Percentiles rank a stretch among this genome's conserved stretches.
Evolutionary conservation across 148 eudicot genomes (phyloP).

Genomic region (Suaeda aralocaspica): DNA sequence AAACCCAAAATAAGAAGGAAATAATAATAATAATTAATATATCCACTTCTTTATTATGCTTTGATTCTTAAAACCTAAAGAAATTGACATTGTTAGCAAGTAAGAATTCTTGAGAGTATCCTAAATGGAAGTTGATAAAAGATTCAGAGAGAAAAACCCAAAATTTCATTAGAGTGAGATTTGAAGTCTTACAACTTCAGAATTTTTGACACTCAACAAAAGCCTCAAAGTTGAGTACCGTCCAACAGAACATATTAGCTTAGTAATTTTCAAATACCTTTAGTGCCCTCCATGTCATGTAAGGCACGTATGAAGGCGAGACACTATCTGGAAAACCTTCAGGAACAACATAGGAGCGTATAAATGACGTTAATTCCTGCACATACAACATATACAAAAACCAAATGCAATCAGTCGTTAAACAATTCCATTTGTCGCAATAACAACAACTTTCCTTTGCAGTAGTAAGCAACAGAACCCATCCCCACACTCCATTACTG

Average conservation of each 20-base stretch:
- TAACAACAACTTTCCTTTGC: not conserved
- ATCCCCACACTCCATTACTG: too few relatives aligned
- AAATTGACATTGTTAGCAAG: too few relatives aligned
- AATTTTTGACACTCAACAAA: not conserved
- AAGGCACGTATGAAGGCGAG: constrained; percentile 85
- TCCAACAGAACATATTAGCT: not conserved
- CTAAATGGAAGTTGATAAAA: too few relatives aligned
- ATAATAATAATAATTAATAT: not conserved
- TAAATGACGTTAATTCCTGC: constrained; percentile 75
- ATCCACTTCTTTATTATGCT: not conserved
- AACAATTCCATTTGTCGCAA: not conserved
- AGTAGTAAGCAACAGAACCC: not conserved
- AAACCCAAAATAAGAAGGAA: not conserved
- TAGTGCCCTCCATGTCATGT: constrained; percentile 98
- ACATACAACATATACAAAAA: constrained; percentile 7
- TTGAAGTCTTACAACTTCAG: not conserved
- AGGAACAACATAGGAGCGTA: constrained; percentile 94
- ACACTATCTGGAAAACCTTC: constrained; percentile 99
- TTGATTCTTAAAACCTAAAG: not conserved
- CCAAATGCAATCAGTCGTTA: not conserved
- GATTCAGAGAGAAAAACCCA: too few relatives aligned
- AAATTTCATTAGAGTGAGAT: too few relatives aligned
- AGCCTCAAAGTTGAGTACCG: not conserved
- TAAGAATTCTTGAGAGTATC: too few relatives aligned
- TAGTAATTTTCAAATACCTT: constrained; percentile 47